Percentiles rank a stretch among this genome's conserved stretches.
phyloP scores from a whole-genome alignment of 345 rosid genomes.

The Abelmoschus esculentus region DNA sequence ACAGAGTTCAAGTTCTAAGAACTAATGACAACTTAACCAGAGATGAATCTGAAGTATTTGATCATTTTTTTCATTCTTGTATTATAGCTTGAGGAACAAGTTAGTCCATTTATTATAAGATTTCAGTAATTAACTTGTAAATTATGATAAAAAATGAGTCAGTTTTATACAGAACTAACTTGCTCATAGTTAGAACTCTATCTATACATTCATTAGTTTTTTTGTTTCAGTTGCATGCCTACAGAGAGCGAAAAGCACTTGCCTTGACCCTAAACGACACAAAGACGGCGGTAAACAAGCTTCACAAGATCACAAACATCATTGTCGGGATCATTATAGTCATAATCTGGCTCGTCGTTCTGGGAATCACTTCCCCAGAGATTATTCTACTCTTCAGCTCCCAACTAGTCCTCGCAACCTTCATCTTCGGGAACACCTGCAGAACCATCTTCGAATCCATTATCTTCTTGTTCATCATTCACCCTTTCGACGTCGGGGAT shows the following conservation, averaged over 20 bases:
- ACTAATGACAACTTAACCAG: too few relatives aligned
- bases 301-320: slow-evolving; percentile 57
- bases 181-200: too few relatives aligned
- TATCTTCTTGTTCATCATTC: slow-evolving; percentile 81
- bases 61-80: too few relatives aligned
- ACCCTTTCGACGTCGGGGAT: slow-evolving; percentile 94
- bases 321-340: slow-evolving; percentile 34
- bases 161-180: too few relatives aligned
- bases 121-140: too few relatives aligned
- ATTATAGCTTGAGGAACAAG: too few relatives aligned
- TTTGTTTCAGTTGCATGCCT: slow-evolving; percentile 59
- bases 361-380: slow-evolving; percentile 63
- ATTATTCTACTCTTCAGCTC: slow-evolving; percentile 58
- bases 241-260: slow-evolving; percentile 88
- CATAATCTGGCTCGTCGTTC: slow-evolving; percentile 63
- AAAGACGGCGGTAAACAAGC: slow-evolving; percentile 87
- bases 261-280: slow-evolving; percentile 84
- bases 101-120: too few relatives aligned
- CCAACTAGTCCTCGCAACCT: slow-evolving; percentile 73
- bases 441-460: slow-evolving; percentile 77
- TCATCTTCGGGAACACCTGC: slow-evolving; percentile 87
- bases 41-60: too few relatives aligned
- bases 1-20: too few relatives aligned
- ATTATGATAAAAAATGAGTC: too few relatives aligned
- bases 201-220: neutral